Conservation (phyloP, 371 early-diverging fungal genomes). For the Mucor indicus region DNA sequence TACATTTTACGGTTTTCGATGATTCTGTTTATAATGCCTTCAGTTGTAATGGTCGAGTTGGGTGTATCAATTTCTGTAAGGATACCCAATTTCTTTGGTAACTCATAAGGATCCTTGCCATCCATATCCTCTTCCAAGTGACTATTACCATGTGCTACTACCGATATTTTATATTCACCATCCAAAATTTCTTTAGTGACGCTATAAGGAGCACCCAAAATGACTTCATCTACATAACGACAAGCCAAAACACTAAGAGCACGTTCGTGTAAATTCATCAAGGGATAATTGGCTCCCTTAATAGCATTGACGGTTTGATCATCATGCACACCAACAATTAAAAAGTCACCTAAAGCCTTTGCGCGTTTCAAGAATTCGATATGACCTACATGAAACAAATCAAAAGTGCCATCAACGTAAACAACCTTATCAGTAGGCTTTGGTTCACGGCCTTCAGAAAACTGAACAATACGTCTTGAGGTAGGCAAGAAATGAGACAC, state of each 20-base stretch:
- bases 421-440: constrained; percentile 66
- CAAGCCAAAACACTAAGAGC: constrained; percentile 88
- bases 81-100: constrained; percentile 73
- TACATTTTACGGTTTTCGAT: constrained; percentile 81
- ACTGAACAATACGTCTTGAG: constrained; percentile 82
- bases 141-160: constrained; percentile 79
- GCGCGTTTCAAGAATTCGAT: constrained; percentile 91
- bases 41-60: constrained; percentile 74
- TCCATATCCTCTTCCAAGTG: constrained; percentile 62
- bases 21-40: constrained; percentile 84
- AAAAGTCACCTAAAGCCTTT: constrained; percentile 80
- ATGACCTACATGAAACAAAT: constrained; percentile 96
- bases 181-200: constrained; percentile 77
- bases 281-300: constrained; percentile 85
- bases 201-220: constrained; percentile 86
- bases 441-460: constrained; percentile 81
- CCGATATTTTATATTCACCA: constrained; percentile 76
- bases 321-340: constrained; percentile 94
- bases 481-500: constrained; percentile 89
- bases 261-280: constrained; percentile 94
- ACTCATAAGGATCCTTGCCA: constrained; percentile 80
- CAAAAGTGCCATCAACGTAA: constrained; percentile 97
- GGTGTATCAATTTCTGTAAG: constrained; percentile 76
- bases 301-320: constrained; percentile 87
- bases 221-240: constrained; percentile 87